Base-by-base conservation (phyloP, 2,329 filamentous ascomycete species). In the Tricladium varicosporioides region DNA sequence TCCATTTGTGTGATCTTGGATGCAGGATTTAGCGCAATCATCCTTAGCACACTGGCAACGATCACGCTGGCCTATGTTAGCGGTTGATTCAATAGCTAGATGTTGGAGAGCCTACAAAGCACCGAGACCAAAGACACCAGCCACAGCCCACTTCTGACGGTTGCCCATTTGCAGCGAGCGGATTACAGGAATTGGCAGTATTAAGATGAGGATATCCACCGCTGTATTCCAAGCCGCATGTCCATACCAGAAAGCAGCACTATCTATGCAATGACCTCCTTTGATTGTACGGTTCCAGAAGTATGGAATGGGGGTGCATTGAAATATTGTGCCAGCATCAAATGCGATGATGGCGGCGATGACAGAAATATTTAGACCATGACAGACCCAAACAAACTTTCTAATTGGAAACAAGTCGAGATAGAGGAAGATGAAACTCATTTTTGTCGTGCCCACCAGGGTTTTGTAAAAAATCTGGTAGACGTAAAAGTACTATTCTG, bases 221-320 rank as follows among this genome's bases (percentile, higher is more conserved):
- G 85, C 81, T 61, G 88, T 85, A 71, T 88, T 88, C 56, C 87
- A 78, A 0, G 84, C 84, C 1, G 85, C 83, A 2, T 84, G 87
- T 5, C 83, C 84, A 8, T 87, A 80, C 65, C 87, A 87, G 27
- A 88, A 77, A 1, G 82, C 85, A 56, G 86, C 76, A 47, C 86
- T 82, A 65, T 86, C 79, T 53, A 78, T 83, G 67, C 86, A 88
- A 27, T 73, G 72, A 1, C 64, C 58, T 15, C 44, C 40, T 8
- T 52, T 48, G 18, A 59, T 56, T 15, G 18, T 56, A 27, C 49
- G 44, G 13, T 59, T 53, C 61, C 61, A 63, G 15, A 57, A 54
- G 31, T 55, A 51, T 13, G 52, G 19, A 8, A 62, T 52, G n/a
- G 61, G 61, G 0, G 46, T 58, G 51, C 61, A 63, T 49, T 62